phyloP scores from a whole-genome alignment of 495 filamentous ascomycete genomes.

The Neurospora tetrasperma region DNA sequence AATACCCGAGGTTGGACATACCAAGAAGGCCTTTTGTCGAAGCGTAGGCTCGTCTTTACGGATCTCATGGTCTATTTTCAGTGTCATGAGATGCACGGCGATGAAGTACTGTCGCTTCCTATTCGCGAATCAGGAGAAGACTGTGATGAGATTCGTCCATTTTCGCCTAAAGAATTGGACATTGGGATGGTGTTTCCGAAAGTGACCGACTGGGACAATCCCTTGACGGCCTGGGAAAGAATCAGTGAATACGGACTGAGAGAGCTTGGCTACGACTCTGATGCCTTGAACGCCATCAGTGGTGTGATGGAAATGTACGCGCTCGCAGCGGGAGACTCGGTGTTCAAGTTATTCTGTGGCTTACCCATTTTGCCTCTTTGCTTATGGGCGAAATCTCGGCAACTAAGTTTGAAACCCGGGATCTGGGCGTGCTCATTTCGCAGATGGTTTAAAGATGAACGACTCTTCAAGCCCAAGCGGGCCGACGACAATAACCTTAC shows the following conservation, averaged over 20 bases:
- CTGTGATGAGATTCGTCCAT: neutral
- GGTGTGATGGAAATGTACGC: neutral
- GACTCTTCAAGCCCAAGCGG: too few species aligned
- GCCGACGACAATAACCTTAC: neutral
- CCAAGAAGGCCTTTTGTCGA: conserved; percentile 29
- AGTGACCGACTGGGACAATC: neutral
- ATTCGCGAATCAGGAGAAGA: neutral
- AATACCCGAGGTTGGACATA: conserved; percentile 32
- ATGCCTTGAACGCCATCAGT: conserved; percentile 1
- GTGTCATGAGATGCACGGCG: conserved; percentile 18
- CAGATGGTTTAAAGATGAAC: too few species aligned
- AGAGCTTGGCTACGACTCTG: neutral
- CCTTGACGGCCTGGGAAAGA: neutral
- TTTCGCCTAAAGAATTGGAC: rapidly evolving
- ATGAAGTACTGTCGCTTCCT: conserved; percentile 2
- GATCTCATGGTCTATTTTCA: conserved; percentile 28
- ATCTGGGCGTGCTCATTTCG: too few species aligned
- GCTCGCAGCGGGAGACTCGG: neutral
- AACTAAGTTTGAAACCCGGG: too few species aligned
- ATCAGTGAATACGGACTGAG: neutral
- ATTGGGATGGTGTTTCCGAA: neutral
- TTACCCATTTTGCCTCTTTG: neutral
- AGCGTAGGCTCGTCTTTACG: conserved; percentile 12
- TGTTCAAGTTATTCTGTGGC: neutral
- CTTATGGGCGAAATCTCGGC: neutral